Base-by-base conservation (phyloP, 306 rosid genomes). In the Carpinus fangiana region DNA sequence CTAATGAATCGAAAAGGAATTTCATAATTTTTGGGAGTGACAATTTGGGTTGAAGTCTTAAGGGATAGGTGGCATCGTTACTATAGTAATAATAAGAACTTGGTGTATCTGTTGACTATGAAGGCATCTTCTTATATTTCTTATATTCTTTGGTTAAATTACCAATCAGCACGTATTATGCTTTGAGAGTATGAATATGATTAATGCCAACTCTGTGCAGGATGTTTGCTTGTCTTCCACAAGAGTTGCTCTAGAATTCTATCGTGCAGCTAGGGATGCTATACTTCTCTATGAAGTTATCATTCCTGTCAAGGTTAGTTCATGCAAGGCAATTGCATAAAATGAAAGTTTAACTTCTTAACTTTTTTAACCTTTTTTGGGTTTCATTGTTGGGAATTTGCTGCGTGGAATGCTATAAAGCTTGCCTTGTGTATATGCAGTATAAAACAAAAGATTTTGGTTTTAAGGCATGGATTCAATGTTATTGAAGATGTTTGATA, bases 201-300 rank as follows among this genome's bases (percentile, higher is more conserved):
- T 76, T 79, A 54, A 48, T 70, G 76, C 73, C 72, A 48, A 62
- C 21, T 50, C 78, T 81, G 38, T 88, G 75, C 90, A 95, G 98
- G 98, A 88, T 83, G 90, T 91, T 77, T 95, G 98, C 80, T 73
- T 91, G 85, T 95, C 98, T 77, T 90, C 98, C 80, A 82, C 93
- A 50, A 87, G 91, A 87, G 98, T 95, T 28, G 98, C 98, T 80
- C 84, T 92, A 85, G 97, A 92, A 75, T 91, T 95, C 86, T 95
- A 95, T 81, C 89, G n/a, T 59, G 93, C 96, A 31, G 91, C 90
- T 80, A 92, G 98, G 82, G 97, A 95, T 78, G 93, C 92, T 62
- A 73, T 92, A 64, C 98, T 95, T 76, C 96, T 95, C 28, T 95
- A 95, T 86, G 98, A 91, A 93, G 98, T 90, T 80, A 89, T 94